These are phyloP conservation scores for Blastocystis sp. DNA, from an alignment of 352 stramenopile species.

Conservation along the genomic window DNA sequence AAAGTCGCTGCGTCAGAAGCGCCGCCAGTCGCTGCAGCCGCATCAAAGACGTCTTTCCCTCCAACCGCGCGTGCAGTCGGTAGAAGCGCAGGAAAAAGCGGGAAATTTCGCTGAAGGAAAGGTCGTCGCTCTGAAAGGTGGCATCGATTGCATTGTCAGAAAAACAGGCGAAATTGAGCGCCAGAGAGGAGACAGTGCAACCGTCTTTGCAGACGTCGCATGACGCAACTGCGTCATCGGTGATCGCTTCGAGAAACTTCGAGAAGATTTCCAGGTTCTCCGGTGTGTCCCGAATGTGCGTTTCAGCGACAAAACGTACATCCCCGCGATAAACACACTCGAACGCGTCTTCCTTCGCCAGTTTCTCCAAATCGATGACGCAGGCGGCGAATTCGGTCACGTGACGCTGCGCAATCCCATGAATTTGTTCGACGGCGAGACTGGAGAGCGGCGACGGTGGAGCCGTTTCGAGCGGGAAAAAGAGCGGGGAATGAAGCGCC, in stretches of 20 bases:
- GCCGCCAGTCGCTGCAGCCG: background rate
- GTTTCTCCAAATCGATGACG: background rate
- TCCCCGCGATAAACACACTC: background rate
- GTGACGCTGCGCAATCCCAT: too few relatives aligned
- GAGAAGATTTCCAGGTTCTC: background rate
- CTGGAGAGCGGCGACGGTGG: background rate
- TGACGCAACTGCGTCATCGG: background rate
- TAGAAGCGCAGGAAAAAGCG: background rate
- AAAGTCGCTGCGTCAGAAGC: background rate
- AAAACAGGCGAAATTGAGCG: background rate
- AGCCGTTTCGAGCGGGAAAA: background rate
- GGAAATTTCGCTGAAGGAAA: background rate
- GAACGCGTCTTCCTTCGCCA: background rate
- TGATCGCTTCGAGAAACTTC: background rate
- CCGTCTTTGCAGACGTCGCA: background rate
- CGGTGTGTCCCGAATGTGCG: background rate
- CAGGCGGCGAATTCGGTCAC: background rate
- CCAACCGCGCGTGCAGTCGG: background rate
- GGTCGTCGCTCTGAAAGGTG: background rate
- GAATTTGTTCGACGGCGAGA: too few relatives aligned
- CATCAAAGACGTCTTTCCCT: background rate
- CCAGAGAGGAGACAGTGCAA: background rate
- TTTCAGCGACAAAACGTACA: background rate
- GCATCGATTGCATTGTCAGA: background rate
- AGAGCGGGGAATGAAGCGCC: background rate